Conservation (phyloP, 371 early-diverging fungal genomes). For the Zychaea mexicana region DNA sequence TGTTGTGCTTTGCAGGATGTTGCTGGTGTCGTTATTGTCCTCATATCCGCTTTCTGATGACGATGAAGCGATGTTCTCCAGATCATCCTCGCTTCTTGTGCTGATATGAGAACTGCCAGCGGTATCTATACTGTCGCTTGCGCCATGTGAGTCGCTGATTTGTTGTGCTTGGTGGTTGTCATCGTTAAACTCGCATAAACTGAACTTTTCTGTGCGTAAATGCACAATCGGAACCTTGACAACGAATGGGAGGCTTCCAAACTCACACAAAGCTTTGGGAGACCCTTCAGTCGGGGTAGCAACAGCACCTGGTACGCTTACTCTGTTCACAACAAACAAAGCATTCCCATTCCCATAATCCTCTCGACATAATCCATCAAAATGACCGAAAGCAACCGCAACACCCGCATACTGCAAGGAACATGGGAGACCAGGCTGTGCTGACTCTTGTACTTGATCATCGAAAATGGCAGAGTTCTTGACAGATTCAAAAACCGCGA, state of each 20-base stretch:
- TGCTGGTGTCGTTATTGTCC: too few relatives aligned
- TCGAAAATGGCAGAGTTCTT: not conserved
- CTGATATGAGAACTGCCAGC: too few relatives aligned
- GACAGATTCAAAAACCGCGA: not conserved
- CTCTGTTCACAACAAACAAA: not conserved
- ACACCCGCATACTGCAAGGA: not conserved
- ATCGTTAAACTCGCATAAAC: not conserved
- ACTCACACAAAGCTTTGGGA: not conserved
- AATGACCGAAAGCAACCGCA: not conserved
- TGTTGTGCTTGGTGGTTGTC: too few relatives aligned
- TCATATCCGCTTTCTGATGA: too few relatives aligned
- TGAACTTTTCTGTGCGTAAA: not conserved
- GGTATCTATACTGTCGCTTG: too few relatives aligned
- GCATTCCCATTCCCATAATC: not conserved
- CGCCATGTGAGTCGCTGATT: too few relatives aligned
- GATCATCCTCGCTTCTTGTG: too few relatives aligned
- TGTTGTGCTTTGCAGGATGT: too few relatives aligned
- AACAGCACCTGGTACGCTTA: not conserved
- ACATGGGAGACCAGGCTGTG: not conserved
- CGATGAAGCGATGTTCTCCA: too few relatives aligned
- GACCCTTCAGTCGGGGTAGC: not conserved
- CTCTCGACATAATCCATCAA: not conserved
- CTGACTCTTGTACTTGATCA: not conserved
- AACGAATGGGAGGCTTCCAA: not conserved
- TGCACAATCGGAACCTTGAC: not conserved